Evolutionary conservation across 2,329 filamentous ascomycete genomes (phyloP).

Genomic region (Chrysosphaeria jannelii): DNA sequence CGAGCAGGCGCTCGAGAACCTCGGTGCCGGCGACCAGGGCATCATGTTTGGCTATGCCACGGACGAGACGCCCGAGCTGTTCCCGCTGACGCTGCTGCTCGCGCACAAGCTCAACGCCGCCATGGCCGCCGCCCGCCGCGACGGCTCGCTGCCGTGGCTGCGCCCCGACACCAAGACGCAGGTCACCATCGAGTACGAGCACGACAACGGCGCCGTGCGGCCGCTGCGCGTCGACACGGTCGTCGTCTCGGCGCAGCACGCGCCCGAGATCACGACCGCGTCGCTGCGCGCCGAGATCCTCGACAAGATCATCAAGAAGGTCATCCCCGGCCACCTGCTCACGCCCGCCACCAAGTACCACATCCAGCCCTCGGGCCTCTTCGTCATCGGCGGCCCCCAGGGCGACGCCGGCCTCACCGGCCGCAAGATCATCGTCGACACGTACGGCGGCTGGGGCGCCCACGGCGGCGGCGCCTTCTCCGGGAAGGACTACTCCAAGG

Average conservation of each 20-base stretch:
- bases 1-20: constrained; percentile 86
- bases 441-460: constrained; percentile 97
- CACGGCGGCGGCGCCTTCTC: constrained; percentile 99
- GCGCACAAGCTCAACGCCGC: constrained; percentile 92
- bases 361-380: constrained; percentile 93
- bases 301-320: constrained; percentile 90
- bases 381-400: constrained; percentile 97
- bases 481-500: constrained; percentile 99
- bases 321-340: constrained; percentile 75
- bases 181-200: constrained; percentile 95
- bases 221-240: constrained; percentile 86
- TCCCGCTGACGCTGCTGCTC: constrained; percentile 77
- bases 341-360: constrained; percentile 90
- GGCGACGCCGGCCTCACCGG: constrained; percentile 96
- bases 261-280: constrained; percentile 65
- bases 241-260: constrained; percentile 89
- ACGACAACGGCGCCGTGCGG: constrained; percentile 80
- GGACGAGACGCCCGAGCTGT: constrained; percentile 91
- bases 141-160: constrained; percentile 76
- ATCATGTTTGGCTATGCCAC: constrained; percentile 99
- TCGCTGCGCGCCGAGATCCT: constrained; percentile 77
- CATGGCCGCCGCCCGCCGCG: constrained; percentile 68
- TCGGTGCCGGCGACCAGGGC: constrained; percentile 97
- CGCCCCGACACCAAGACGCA: constrained; percentile 99
- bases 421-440: constrained; percentile 98